A percentile compares a stretch with the other conserved stretches of the same genome.
Evolutionary conservation across 108 stramenopile species (phyloP).

Genomic region (Discostella pseudostelligera): DNA sequence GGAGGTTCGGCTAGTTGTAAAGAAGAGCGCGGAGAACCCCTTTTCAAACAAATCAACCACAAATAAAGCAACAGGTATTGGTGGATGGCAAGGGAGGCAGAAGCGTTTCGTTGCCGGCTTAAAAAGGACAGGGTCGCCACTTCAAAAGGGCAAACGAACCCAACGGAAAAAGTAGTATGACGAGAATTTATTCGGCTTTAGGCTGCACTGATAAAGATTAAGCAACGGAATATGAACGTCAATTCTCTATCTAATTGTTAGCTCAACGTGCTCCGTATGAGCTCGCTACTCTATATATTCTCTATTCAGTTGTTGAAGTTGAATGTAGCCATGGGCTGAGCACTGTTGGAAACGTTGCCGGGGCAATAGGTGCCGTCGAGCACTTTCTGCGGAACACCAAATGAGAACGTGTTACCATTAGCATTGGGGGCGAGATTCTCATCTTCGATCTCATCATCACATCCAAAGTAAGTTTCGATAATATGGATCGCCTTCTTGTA

Average conservation of each 20-base stretch:
- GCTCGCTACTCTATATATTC: not conserved
- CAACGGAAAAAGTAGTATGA: conserved; percentile 3
- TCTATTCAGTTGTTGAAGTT: conserved; percentile 18
- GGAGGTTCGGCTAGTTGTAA: conserved; percentile 76
- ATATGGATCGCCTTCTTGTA: conserved; percentile 75
- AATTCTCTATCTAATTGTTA: too few relatives aligned
- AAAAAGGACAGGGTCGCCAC: conserved; percentile 46
- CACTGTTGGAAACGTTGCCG: conserved; percentile 4
- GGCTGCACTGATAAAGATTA: not conserved
- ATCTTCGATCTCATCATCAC: conserved; percentile 66
- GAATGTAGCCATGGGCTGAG: conserved; percentile 25
- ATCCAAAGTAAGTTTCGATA: conserved; percentile 80
- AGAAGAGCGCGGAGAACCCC: conserved; percentile 75
- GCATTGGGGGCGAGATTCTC: conserved; percentile 68
- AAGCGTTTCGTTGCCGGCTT: conserved; percentile 48
- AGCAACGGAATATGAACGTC: not conserved
- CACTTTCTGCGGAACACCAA: conserved; percentile 43
- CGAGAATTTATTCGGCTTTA: not conserved
- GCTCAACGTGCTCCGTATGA: too few relatives aligned
- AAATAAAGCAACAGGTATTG: conserved; percentile 58
- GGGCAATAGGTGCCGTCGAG: conserved; percentile 21
- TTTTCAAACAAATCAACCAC: conserved; percentile 45
- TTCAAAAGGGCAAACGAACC: conserved; percentile 16
- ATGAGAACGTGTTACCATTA: conserved; percentile 52
- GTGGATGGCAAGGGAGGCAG: conserved; percentile 65